Percentiles rank a stretch among this genome's conserved stretches.
phyloP scores from a whole-genome alignment of 2,329 filamentous ascomycete genomes.

The Emmonsiellopsis sp. region DNA sequence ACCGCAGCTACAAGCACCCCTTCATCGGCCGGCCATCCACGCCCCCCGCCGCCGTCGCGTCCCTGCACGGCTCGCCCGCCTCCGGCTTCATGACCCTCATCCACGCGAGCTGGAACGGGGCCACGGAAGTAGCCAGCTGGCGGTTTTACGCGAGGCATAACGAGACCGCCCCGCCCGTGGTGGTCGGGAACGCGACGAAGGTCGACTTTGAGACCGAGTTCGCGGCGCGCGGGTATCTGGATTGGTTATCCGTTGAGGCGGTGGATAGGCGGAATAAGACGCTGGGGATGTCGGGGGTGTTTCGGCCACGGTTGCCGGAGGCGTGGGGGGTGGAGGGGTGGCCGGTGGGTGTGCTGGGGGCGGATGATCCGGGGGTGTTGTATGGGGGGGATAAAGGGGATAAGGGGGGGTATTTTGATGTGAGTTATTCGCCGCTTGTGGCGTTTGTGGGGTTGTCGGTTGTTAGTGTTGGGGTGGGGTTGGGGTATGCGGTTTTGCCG shows the following conservation, averaged over 20 bases:
- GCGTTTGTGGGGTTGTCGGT: background rate
- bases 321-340: conserved; percentile 8
- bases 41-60: conserved; percentile 23
- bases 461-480: background rate
- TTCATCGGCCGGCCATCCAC: conserved; percentile 24
- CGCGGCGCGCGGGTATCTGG: conserved; percentile 21
- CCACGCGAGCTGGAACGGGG: conserved; percentile 29
- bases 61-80: conserved; percentile 19
- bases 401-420: background rate
- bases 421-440: background rate
- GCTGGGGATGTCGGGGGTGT: conserved; percentile 16
- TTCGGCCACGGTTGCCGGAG: conserved; percentile 9
- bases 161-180: conserved; percentile 17
- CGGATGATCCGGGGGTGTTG: background rate
- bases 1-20: conserved; percentile 31
- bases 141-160: conserved; percentile 23
- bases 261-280: conserved; percentile 18
- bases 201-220: conserved; percentile 30
- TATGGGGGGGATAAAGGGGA: background rate
- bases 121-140: conserved; percentile 29
- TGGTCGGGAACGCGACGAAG: conserved; percentile 23
- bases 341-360: background rate
- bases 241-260: conserved; percentile 25
- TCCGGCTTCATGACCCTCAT: conserved; percentile 20
- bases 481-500: background rate